A percentile compares a stretch with the other conserved stretches of the same genome.
Evolutionary conservation across 169 alveolate genomes (phyloP).

Genomic region (Babesia bovis): DNA sequence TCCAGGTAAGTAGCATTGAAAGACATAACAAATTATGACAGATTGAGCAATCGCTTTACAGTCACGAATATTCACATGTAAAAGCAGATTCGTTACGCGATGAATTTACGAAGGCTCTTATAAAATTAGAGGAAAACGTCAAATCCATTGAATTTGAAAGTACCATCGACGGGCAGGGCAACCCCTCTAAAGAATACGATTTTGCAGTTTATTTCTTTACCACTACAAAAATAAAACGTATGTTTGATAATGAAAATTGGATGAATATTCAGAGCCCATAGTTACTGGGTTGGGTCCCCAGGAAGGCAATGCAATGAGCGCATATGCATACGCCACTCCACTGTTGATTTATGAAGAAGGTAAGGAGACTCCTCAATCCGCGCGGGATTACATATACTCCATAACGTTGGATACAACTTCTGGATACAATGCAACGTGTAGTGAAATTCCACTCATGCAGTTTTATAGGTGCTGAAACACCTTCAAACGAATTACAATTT

Average conservation of each 20-base stretch:
- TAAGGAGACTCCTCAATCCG: not conserved
- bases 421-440: not conserved
- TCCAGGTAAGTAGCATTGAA: not conserved
- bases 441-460: constrained; percentile 15
- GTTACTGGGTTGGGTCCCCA: not conserved
- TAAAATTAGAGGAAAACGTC: not conserved
- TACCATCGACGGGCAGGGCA: not conserved
- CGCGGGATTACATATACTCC: constrained; percentile 16
- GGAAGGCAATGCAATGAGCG: not conserved
- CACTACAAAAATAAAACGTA: not conserved
- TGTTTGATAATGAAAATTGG: not conserved
- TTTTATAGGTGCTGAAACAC: constrained; percentile 7
- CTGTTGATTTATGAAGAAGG: not conserved
- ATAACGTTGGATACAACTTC: not conserved
- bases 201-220: constrained; percentile 19
- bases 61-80: not conserved
- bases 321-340: constrained; percentile 8
- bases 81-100: not conserved
- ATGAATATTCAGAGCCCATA: not conserved
- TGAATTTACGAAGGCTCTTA: constrained; percentile 12
- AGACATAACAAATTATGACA: not conserved
- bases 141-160: not conserved
- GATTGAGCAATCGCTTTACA: constrained; percentile 6
- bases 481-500: no score
- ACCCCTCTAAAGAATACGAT: not conserved